These are phyloP conservation scores for Globisporangium heterothallicum DNA, from an alignment of 352 stramenopile species.

Conservation along the genomic window DNA sequence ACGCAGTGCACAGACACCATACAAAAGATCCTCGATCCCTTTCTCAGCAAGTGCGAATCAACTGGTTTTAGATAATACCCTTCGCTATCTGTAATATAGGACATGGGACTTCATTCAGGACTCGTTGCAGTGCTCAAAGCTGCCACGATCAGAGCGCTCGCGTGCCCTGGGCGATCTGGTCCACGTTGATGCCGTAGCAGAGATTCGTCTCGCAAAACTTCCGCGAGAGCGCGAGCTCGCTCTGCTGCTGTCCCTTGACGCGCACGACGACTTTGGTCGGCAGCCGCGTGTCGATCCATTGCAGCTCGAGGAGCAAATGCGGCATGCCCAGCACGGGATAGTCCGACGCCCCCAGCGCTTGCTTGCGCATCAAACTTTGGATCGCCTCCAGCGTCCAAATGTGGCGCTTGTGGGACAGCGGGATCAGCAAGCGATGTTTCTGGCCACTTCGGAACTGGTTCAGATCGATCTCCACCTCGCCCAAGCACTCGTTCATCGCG, in stretches of 20 bases:
- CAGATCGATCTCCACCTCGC: conserved; percentile 46
- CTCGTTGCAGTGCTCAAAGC: too few relatives aligned
- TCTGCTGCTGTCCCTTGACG: conserved; percentile 18
- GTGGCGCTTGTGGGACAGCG: conserved; percentile 40
- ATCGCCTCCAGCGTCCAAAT: conserved; percentile 45
- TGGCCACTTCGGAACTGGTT: conserved; percentile 26
- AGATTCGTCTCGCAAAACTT: conserved; percentile 37
- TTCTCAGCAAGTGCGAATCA: too few relatives aligned
- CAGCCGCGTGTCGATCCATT: conserved; percentile 62
- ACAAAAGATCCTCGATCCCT: too few relatives aligned
- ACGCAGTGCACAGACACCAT: too few relatives aligned
- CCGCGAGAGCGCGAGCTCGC: conserved; percentile 25
- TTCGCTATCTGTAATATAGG: too few relatives aligned
- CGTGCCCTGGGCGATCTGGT: conserved; percentile 17
- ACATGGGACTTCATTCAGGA: too few relatives aligned
- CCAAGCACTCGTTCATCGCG: conserved; percentile 42
- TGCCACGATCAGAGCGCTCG: too few relatives aligned
- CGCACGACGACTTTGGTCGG: conserved; percentile 41
- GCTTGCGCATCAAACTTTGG: conserved; percentile 38
- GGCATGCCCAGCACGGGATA: conserved; percentile 41
- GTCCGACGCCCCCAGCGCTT: conserved; percentile 29
- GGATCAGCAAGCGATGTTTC: conserved; percentile 33
- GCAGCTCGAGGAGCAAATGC: conserved; percentile 44
- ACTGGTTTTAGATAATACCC: too few relatives aligned
- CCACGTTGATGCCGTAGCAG: conserved; percentile 25